Evolutionary conservation across 192 early-diverging fungal species (phyloP).

Genomic region (Podila epicladia): DNA sequence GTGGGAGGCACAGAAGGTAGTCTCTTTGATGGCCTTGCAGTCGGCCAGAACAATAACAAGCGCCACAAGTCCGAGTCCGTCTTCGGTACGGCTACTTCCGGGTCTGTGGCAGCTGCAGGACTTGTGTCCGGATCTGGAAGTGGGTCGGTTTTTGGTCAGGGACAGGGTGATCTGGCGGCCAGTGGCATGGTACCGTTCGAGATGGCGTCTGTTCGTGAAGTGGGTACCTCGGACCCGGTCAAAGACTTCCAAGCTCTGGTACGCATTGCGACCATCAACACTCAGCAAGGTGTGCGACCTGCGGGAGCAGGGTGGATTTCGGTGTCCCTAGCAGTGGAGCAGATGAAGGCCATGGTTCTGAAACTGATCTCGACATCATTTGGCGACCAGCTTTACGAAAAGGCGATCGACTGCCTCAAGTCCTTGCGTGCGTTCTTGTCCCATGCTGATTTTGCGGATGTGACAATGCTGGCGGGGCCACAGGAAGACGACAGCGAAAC

Average conservation of each 20-base stretch:
- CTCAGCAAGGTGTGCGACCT: conserved; percentile 61
- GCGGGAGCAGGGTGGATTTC: conserved; percentile 52
- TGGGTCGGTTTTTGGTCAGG: conserved; percentile 11
- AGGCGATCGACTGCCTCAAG: conserved; percentile 64
- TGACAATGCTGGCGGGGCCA: neutral
- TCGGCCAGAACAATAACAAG: conserved; percentile 16
- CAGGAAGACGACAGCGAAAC: conserved; percentile 16
- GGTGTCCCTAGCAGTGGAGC: conserved; percentile 59
- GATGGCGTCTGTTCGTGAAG: conserved; percentile 52
- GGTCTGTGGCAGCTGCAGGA: conserved; percentile 15
- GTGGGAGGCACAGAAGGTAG: conserved; percentile 13
- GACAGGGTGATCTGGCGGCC: conserved; percentile 40
- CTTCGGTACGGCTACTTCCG: conserved; percentile 34
- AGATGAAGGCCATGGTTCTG: conserved; percentile 62
- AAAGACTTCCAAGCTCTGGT: conserved; percentile 71
- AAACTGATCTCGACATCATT: conserved; percentile 63
- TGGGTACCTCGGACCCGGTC: conserved; percentile 67
- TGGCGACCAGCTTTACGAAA: conserved; percentile 64
- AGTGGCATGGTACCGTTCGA: conserved; percentile 43
- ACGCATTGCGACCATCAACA: conserved; percentile 45
- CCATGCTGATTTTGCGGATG: conserved; percentile 4
- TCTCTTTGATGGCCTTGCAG: conserved; percentile 22
- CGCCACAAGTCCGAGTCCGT: conserved; percentile 35
- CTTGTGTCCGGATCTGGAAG: conserved; percentile 8
- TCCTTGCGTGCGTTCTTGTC: conserved; percentile 53